A percentile compares a stretch with the other conserved stretches of the same genome.
Evolutionary conservation across 805 yeast genomes (phyloP).

Genomic region (Pichia membranifaciens): DNA sequence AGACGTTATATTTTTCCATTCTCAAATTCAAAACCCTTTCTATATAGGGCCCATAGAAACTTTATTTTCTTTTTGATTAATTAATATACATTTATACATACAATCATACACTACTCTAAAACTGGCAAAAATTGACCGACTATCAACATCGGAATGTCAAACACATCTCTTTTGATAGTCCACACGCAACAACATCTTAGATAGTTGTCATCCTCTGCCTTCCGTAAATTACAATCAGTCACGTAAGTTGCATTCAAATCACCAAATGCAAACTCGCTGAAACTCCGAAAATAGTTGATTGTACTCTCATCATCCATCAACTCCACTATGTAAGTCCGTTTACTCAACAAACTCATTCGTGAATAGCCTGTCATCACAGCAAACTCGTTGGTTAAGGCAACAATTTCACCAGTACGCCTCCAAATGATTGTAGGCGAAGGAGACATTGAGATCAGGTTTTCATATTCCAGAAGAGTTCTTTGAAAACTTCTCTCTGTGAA

Average conservation of each 20-base stretch:
- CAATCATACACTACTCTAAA: slow-evolving; percentile 26
- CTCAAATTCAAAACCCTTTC: too few species aligned
- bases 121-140: slow-evolving; percentile 78
- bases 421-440: slow-evolving; percentile 80
- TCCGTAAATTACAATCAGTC: slow-evolving; percentile 43
- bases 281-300: slow-evolving; percentile 62
- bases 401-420: slow-evolving; percentile 83
- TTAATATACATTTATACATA: too few species aligned
- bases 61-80: too few species aligned
- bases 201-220: slow-evolving; percentile 35
- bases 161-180: slow-evolving; percentile 80
- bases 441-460: slow-evolving; percentile 47
- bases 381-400: slow-evolving; percentile 70
- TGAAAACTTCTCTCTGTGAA: slow-evolving; percentile 56
- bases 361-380: slow-evolving; percentile 63
- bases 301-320: slow-evolving; percentile 77
- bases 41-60: too few species aligned
- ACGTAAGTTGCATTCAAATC: slow-evolving; percentile 47
- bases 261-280: slow-evolving; percentile 69
- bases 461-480: slow-evolving; percentile 51
- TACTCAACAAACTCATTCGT: slow-evolving; percentile 49
- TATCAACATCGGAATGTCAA: slow-evolving; percentile 78
- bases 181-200: slow-evolving; percentile 69
- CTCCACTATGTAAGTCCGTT: slow-evolving; percentile 67
- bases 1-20: too few species aligned